These are phyloP conservation scores for Colletotrichum sp. DNA, from an alignment of 2,329 filamentous ascomycete species.

Conservation along the genomic window DNA sequence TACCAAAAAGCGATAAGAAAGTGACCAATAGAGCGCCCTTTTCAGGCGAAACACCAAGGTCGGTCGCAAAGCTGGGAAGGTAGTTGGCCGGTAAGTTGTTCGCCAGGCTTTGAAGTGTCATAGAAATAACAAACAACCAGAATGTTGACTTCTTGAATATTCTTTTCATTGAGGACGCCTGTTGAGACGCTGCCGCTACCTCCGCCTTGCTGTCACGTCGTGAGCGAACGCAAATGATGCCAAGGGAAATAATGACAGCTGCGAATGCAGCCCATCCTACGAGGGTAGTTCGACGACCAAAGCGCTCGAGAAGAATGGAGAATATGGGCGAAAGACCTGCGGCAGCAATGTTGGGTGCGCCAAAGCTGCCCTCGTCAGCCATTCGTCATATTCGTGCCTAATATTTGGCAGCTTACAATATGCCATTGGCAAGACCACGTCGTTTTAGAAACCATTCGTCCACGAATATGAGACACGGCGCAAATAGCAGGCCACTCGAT, in stretches of 20 bases:
- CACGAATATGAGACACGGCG: slow-evolving; percentile 38
- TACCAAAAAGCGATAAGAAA: not conserved
- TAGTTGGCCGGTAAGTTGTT: not conserved
- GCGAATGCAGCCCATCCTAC: not conserved
- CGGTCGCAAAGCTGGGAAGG: not conserved
- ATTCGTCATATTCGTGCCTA: fast-evolving
- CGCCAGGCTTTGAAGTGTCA: not conserved
- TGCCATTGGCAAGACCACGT: slow-evolving; percentile 43
- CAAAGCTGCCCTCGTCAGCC: not conserved
- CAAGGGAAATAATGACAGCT: not conserved
- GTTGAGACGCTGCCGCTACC: not conserved
- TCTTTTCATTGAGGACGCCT: not conserved
- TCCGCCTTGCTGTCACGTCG: not conserved
- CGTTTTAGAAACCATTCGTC: slow-evolving; percentile 45
- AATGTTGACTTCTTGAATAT: not conserved
- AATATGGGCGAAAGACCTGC: not conserved
- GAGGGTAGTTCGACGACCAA: not conserved
- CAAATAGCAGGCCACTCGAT: slow-evolving; percentile 38
- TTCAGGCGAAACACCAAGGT: not conserved
- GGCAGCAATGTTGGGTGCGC: not conserved
- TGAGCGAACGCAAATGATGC: not conserved
- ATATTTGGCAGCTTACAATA: slow-evolving; percentile 19
- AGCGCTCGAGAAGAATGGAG: not conserved
- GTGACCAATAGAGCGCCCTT: not conserved
- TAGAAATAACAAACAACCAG: not conserved